phyloP scores from a whole-genome alignment of 2,329 filamentous ascomycete genomes.

The Xylariaceae sp. region DNA sequence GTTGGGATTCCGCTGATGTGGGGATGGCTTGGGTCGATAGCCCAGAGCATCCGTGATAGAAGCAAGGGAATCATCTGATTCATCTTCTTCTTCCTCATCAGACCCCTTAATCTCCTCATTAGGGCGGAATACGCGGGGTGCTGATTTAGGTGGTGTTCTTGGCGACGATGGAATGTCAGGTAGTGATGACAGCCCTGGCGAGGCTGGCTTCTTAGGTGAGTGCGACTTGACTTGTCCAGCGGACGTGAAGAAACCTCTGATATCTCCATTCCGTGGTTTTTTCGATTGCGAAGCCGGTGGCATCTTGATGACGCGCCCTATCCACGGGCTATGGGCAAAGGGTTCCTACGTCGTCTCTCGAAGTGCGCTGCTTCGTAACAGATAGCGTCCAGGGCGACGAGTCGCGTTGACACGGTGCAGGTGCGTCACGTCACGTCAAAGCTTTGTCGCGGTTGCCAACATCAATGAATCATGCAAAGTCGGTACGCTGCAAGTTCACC shows the following conservation, averaged over 20 bases:
- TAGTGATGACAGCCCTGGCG: conserved; percentile 2
- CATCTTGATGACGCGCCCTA: neutral
- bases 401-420: no score
- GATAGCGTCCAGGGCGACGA: no score
- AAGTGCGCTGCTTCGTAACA: no score
- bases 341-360: neutral
- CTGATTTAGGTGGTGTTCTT: conserved; percentile 26
- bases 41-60: conserved; percentile 52
- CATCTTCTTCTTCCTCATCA: conserved; percentile 68
- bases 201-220: conserved; percentile 14
- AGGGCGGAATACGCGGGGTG: conserved; percentile 38
- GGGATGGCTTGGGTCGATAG: conserved; percentile 20
- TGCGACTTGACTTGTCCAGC: conserved; percentile 13
- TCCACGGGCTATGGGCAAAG: neutral
- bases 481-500: no score
- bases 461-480: no score
- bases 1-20: conserved; percentile 19
- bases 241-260: conserved; percentile 32
- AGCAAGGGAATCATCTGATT: conserved; percentile 54
- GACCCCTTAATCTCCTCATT: conserved; percentile 65
- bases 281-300: conserved; percentile 2
- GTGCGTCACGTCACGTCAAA: no score
- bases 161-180: conserved; percentile 25
- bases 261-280: conserved; percentile 26
- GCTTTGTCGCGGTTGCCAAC: no score